phyloP scores from a whole-genome alignment of 2,329 filamentous ascomycete species.

The Fusarium sp. region DNA sequence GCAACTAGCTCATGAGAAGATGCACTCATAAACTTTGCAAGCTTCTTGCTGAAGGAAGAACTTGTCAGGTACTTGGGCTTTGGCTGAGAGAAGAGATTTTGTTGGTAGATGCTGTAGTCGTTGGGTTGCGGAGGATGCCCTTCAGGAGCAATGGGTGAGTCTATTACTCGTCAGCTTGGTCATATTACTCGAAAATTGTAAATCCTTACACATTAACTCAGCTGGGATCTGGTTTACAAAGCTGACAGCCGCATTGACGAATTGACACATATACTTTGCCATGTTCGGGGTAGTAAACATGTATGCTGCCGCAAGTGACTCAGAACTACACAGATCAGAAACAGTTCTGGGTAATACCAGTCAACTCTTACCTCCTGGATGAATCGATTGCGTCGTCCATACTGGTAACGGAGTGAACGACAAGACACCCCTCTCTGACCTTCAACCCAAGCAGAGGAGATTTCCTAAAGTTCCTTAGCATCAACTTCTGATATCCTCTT shows the following conservation, averaged over 20 bases:
- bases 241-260: slow-evolving; percentile 17
- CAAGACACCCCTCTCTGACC: slow-evolving; percentile 15
- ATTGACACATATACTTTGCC: slow-evolving; percentile 31
- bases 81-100: slow-evolving; percentile 13
- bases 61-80: slow-evolving; percentile 25
- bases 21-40: not conserved
- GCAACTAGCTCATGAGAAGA: not conserved
- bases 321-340: not conserved
- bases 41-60: not conserved
- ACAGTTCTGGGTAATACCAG: fast-evolving
- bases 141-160: slow-evolving; percentile 13
- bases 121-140: slow-evolving; percentile 6
- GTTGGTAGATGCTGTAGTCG: not conserved
- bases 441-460: slow-evolving; percentile 17
- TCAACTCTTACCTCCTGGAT: not conserved
- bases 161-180: not conserved
- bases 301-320: slow-evolving; percentile 16
- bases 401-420: slow-evolving; percentile 29
- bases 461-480: not conserved
- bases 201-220: slow-evolving; percentile 18
- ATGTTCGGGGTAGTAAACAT: slow-evolving; percentile 23
- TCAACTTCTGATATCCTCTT: fast-evolving
- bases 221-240: slow-evolving; percentile 24
- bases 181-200: fast-evolving
- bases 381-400: slow-evolving; percentile 34